Evolutionary conservation across 169 alveolate species (phyloP), one percentile per base, ranked within the genome.

Genomic region (Babesia sp.): DNA sequence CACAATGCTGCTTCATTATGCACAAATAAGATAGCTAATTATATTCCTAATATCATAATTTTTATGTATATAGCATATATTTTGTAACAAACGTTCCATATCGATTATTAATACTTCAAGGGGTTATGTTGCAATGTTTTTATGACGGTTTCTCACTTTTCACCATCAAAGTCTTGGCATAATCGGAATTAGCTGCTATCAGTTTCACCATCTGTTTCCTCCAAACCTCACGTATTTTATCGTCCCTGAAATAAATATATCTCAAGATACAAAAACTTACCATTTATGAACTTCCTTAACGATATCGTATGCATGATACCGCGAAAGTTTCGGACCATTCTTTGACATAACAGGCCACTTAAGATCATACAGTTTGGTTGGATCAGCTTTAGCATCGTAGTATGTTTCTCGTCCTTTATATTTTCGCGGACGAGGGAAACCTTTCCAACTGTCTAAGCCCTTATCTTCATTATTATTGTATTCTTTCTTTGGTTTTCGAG

Each of bases 401-500:
- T 37, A 79, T n/a, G 37, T 58, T 0, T 37, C 42, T 12, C 26
- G 33, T 6, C 55, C 72, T 60, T n/a, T 44, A 57, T 70, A 79
- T 22, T 20, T 29, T 56, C 53, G 33, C 4, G 87, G 87, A 14
- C 11, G 31, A 5, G 87, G 87, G 70, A 79, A 79, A 1, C 83
- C 82, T 33, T 69, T 59, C 87, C 83, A 70, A 28, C 3, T 14
- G 0, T 34, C 76, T 16, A 41, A 12, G 50, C 16, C 50, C 11
- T 16, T 41, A 12, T 11, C 16, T 41, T 41, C 50, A 41, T 41
- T 16, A 16, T 11, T 41, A 16, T 41, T 41, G 50, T 41, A 11
- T 11, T 41, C 50, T 16, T 12, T 41, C 11, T 41, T 41, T 12
- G 16, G 16, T 12, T 41, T 16, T 41, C 16, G 50, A 16, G 50